Conservation (phyloP, 2,329 filamentous ascomycete species). For the Xylariaceae sp. region DNA sequence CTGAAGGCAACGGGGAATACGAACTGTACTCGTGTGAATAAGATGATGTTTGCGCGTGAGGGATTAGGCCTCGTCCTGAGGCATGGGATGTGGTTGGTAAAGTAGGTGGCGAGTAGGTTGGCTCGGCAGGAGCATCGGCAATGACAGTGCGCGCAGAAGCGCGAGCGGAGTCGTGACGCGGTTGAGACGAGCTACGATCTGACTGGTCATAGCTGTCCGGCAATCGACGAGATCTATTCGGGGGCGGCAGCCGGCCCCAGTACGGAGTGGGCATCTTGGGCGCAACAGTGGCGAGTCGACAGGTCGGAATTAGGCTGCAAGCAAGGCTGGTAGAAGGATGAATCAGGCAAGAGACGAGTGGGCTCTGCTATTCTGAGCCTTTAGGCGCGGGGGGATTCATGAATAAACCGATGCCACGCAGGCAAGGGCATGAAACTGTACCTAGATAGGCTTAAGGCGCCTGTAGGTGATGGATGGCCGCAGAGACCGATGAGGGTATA, state of each 20-base stretch:
- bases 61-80: conserved; percentile 50
- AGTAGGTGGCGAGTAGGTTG: conserved; percentile 54
- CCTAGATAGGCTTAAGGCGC: conserved; percentile 7
- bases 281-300: conserved; percentile 15
- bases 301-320: conserved; percentile 27
- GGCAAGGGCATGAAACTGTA: conserved; percentile 31
- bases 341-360: conserved; percentile 18
- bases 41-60: conserved; percentile 55
- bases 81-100: conserved; percentile 53
- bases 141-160: conserved; percentile 53
- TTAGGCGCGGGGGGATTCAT: conserved; percentile 20
- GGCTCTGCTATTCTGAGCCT: conserved; percentile 12
- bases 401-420: conserved; percentile 43
- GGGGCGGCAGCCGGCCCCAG: conserved; percentile 55
- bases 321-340: conserved; percentile 22
- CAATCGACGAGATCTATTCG: conserved; percentile 44
- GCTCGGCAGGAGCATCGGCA: conserved; percentile 54
- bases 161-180: conserved; percentile 40
- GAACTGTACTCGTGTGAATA: conserved; percentile 42
- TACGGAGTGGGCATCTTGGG: conserved; percentile 48
- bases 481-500: conserved; percentile 1
- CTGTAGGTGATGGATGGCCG: conserved; percentile 10
- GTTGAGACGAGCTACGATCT: conserved; percentile 36
- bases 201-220: conserved; percentile 35
- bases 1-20: conserved; percentile 41